These are phyloP conservation scores for Saccharomycopsis guyanensis DNA, from an alignment of 805 yeast species.

Conservation along the genomic window DNA sequence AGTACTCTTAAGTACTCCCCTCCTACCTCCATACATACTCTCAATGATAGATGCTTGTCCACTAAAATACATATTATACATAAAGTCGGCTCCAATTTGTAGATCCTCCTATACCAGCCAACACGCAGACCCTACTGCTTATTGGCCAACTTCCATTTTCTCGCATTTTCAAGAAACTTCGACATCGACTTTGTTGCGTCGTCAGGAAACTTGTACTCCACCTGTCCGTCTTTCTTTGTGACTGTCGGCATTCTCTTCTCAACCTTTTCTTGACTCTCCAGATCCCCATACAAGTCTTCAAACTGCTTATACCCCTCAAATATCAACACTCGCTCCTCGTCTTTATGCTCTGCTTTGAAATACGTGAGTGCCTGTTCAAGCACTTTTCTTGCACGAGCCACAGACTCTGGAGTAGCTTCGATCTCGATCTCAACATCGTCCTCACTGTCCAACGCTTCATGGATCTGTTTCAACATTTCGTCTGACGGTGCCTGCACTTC, in stretches of 20 bases:
- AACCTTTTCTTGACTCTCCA: conserved; percentile 31
- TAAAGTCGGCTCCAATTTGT: too few species aligned
- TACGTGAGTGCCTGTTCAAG: conserved; percentile 46
- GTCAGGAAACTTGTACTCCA: conserved; percentile 14
- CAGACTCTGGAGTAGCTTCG: conserved; percentile 43
- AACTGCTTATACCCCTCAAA: conserved; percentile 57
- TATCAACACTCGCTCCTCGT: conserved; percentile 42
- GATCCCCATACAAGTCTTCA: conserved; percentile 55
- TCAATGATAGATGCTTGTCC: too few species aligned
- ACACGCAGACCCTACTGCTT: background rate
- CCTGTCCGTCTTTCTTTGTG: conserved; percentile 33
- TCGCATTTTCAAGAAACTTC: conserved; percentile 40
- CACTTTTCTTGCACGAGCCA: conserved; percentile 41
- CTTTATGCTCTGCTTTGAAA: conserved; percentile 32
- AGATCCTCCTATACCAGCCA: background rate
- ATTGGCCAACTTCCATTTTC: conserved; percentile 38
- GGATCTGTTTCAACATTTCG: conserved; percentile 37
- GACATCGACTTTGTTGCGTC: conserved; percentile 14
- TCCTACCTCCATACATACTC: too few species aligned
- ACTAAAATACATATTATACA: too few species aligned
- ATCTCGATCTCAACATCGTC: conserved; percentile 41
- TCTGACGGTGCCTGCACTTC: conserved; percentile 60
- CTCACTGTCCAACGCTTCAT: conserved; percentile 25
- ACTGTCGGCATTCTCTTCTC: conserved; percentile 45
- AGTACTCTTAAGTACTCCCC: too few species aligned